Conservation (phyloP, 768 basidiomycete genomes). For the Porpolomopsis calyptriformis region DNA sequence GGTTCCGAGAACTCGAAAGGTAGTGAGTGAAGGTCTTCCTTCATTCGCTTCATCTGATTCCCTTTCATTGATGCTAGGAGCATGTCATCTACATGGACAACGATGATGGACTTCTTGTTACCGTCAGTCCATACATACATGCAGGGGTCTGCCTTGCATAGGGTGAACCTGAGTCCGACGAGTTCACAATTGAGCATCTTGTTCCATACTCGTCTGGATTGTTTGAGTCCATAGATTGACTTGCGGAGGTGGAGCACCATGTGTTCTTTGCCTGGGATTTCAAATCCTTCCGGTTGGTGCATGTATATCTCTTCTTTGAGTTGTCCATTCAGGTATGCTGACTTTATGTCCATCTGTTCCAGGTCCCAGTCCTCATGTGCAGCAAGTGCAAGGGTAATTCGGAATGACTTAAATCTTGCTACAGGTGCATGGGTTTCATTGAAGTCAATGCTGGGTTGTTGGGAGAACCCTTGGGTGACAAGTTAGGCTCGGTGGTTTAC, state of each 20-base stretch:
- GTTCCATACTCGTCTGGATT: constrained; percentile 18
- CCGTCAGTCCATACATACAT: not conserved
- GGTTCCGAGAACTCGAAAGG: not conserved
- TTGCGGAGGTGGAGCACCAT: constrained; percentile 21
- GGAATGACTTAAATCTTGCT: constrained; percentile 21
- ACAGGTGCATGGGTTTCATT: constrained; percentile 21
- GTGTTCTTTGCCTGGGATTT: not conserved
- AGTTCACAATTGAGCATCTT: constrained; percentile 9
- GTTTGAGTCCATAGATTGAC: constrained; percentile 28
- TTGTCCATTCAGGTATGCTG: constrained; percentile 23
- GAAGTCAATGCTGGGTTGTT: constrained; percentile 30
- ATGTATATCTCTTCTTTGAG: constrained; percentile 29
- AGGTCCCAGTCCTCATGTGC: constrained; percentile 25
- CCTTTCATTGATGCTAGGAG: constrained; percentile 18
- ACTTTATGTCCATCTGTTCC: constrained; percentile 32
- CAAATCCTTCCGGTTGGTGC: constrained; percentile 25
- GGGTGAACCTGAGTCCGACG: constrained; percentile 4
- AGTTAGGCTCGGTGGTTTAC: constrained; percentile 22
- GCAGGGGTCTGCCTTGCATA: constrained; percentile 8
- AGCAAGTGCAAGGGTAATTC: constrained; percentile 25
- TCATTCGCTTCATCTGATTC: not conserved
- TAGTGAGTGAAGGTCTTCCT: not conserved
- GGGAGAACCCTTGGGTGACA: constrained; percentile 26
- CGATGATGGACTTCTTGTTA: constrained; percentile 20
- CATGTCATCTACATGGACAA: constrained; percentile 18